Conservation (phyloP, 2,329 filamentous ascomycete genomes). For the Fusarium napiforme region DNA sequence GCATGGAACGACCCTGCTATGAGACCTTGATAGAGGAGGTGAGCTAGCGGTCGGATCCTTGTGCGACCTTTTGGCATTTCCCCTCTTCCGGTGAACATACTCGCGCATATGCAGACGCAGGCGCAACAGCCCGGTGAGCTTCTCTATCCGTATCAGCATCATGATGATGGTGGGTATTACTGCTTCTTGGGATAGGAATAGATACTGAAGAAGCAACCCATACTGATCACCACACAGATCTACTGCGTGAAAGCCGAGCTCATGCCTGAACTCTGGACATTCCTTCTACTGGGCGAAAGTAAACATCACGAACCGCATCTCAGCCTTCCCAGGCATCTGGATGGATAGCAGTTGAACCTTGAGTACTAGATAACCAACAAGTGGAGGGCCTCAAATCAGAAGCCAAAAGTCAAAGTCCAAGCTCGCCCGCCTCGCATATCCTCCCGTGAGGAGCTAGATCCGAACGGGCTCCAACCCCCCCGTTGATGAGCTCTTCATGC, state of each 20-base stretch:
- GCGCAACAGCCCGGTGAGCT: conserved; percentile 36
- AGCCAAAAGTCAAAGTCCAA: conserved; percentile 34
- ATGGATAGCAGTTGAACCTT: conserved; percentile 19
- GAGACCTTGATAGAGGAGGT: conserved; percentile 36
- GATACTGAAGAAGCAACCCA: conserved; percentile 20
- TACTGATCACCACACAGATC: conserved; percentile 30
- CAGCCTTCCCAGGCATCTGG: conserved; percentile 18
- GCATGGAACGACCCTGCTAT: conserved; percentile 39
- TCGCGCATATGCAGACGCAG: conserved; percentile 41
- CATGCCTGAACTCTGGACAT: neutral
- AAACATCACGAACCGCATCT: conserved; percentile 7
- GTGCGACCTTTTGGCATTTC: conserved; percentile 32
- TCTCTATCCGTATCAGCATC: conserved; percentile 19
- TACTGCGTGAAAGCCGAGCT: conserved; percentile 16
- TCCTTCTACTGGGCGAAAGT: neutral
- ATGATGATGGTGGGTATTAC: conserved; percentile 27
- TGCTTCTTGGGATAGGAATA: conserved; percentile 30
- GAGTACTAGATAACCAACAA: conserved; percentile 11
- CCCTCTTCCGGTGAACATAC: conserved; percentile 40
- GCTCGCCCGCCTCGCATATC: conserved; percentile 36
- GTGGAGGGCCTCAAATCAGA: conserved; percentile 39
- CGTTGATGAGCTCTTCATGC: conserved; percentile 34
- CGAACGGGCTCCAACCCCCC: conserved; percentile 32
- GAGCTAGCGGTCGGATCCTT: conserved; percentile 34
- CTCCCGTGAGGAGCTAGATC: conserved; percentile 40